Conservation (phyloP, 306 rosid species). For the Fragaria ananassa region DNA sequence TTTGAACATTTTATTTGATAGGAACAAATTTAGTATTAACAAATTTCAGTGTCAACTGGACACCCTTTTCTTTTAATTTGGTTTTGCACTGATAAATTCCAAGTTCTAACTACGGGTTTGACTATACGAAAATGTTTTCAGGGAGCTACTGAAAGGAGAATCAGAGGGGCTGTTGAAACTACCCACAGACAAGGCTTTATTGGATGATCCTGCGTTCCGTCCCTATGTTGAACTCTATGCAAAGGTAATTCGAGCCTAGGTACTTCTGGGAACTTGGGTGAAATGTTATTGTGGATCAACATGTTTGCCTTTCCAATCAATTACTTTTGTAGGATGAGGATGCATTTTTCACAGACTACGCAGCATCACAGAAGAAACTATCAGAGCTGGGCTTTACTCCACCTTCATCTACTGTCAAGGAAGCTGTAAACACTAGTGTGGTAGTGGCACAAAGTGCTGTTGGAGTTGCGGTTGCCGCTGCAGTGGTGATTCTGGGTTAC, state of each 20-base stretch:
- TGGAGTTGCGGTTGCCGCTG: constrained; percentile 47
- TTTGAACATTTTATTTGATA: background rate
- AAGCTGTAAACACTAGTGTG: constrained; percentile 20
- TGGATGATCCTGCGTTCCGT: constrained; percentile 51
- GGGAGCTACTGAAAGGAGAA: constrained; percentile 56
- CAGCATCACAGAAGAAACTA: constrained; percentile 77
- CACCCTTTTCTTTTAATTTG: background rate
- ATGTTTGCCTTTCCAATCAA: background rate
- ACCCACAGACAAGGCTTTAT: constrained; percentile 63
- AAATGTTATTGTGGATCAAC: background rate
- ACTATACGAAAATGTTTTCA: background rate
- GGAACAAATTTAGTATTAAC: background rate
- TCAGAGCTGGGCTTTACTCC: constrained; percentile 71
- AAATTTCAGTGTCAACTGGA: background rate
- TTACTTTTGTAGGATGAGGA: constrained; percentile 56
- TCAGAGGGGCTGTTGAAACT: constrained; percentile 56
- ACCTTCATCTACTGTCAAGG: constrained; percentile 13
- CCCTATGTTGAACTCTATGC: constrained; percentile 60
- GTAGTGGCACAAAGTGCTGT: constrained; percentile 33
- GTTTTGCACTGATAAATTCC: background rate
- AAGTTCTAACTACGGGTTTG: background rate
- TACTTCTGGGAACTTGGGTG: background rate
- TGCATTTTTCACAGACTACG: constrained; percentile 63
- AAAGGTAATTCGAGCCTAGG: constrained; percentile 31
- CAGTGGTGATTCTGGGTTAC: constrained; percentile 53